Evolutionary conservation across 2,329 filamentous ascomycete genomes (phyloP).

Genomic region (Bipolaris bicolor): DNA sequence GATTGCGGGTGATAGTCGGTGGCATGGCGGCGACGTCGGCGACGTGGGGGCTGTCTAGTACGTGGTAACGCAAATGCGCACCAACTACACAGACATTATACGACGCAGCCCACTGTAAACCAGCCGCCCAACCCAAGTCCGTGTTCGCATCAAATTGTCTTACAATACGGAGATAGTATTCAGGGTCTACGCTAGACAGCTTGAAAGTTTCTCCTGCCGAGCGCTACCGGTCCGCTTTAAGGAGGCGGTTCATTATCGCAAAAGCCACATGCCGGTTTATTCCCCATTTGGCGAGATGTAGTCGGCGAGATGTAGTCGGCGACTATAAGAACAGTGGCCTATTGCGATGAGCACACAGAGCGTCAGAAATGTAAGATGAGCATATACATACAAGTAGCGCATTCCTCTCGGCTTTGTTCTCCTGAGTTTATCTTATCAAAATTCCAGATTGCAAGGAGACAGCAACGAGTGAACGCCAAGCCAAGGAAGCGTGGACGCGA

Average conservation of each 20-base stretch:
- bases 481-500: neutral
- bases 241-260: constrained; percentile 2
- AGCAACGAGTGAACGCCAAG: neutral
- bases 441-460: constrained; percentile 6
- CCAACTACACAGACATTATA: no score
- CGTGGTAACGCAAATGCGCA: no score
- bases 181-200: constrained; percentile 19
- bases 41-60: no score
- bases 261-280: constrained; percentile 17
- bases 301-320: constrained; percentile 27
- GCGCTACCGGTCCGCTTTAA: constrained; percentile 17
- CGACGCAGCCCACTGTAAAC: no score
- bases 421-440: neutral
- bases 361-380: constrained; percentile 9
- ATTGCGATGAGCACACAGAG: constrained; percentile 18
- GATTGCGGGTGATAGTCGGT: no score
- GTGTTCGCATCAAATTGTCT: no score
- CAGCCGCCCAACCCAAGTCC: no score
- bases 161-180: constrained; percentile 19
- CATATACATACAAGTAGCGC: neutral
- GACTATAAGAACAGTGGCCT: constrained; percentile 17
- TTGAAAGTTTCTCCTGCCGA: constrained; percentile 18
- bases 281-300: constrained; percentile 13
- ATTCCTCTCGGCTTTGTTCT: neutral
- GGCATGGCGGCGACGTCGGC: no score